These are phyloP conservation scores for Blastobotrys robertii DNA, from an alignment of 805 yeast species.

Conservation along the genomic window DNA sequence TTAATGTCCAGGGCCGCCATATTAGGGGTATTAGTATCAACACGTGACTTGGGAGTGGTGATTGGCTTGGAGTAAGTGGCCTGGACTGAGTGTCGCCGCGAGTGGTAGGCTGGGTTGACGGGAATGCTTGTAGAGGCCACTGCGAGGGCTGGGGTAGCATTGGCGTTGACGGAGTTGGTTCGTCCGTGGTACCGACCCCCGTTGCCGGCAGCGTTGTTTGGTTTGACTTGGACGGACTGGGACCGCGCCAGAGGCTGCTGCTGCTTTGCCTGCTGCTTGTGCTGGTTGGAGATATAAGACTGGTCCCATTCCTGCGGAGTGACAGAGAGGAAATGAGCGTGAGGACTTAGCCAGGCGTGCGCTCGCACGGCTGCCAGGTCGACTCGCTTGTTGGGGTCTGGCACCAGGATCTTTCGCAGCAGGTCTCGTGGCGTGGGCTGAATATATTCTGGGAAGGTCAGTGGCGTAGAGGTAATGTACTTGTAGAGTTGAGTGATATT, in stretches of 20 bases:
- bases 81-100: conserved; percentile 19
- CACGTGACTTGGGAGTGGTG: conserved; percentile 5
- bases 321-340: conserved; percentile 70
- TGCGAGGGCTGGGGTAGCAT: conserved; percentile 5
- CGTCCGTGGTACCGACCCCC: conserved; percentile 1
- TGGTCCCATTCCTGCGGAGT: conserved; percentile 89
- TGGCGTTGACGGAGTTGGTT: conserved; percentile 5
- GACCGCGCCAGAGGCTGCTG: conserved; percentile 12
- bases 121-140: conserved; percentile 4
- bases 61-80: conserved; percentile 14
- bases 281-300: conserved; percentile 9
- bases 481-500: conserved; percentile 85
- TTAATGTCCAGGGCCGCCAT: conserved; percentile 1
- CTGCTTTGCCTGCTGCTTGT: conserved; percentile 4
- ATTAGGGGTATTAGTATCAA: conserved; percentile 3
- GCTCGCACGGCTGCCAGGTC: conserved; percentile 57
- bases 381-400: conserved; percentile 75
- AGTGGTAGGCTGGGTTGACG: conserved; percentile 6
- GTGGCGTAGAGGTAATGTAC: conserved; percentile 82
- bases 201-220: neutral
- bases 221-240: conserved; percentile 20
- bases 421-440: conserved; percentile 87
- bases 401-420: conserved; percentile 66
- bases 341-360: conserved; percentile 86
- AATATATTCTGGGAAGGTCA: conserved; percentile 92